phyloP scores from a whole-genome alignment of 805 yeast species.

The Kodamaea kaohsiungensis region DNA sequence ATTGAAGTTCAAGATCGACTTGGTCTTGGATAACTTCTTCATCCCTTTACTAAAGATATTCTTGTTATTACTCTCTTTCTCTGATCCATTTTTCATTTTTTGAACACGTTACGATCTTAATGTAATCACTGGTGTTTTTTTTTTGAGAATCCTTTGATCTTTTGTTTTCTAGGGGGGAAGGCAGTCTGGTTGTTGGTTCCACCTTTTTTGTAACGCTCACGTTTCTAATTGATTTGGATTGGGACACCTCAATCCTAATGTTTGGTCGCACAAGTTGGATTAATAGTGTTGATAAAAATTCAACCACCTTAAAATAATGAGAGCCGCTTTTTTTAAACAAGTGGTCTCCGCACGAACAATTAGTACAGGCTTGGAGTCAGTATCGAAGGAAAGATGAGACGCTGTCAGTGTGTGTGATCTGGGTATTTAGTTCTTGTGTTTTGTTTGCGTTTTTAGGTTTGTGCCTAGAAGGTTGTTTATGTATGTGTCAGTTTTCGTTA shows the following conservation, averaged over 20 bases:
- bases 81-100: slow-evolving; percentile 11
- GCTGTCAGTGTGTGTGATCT: neutral
- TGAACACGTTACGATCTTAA: neutral
- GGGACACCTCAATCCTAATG: neutral
- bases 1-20: slow-evolving; percentile 25
- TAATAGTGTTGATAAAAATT: neutral
- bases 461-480: neutral
- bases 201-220: neutral
- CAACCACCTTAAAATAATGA: no score
- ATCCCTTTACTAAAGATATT: slow-evolving; percentile 27
- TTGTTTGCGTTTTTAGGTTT: neutral
- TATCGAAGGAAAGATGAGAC: neutral
- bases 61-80: slow-evolving; percentile 3
- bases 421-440: neutral
- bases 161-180: neutral
- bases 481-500: neutral
- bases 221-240: no score
- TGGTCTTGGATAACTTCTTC: slow-evolving; percentile 29
- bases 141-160: neutral
- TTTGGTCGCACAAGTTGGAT: neutral
- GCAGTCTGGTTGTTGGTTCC: neutral
- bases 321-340: neutral
- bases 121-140: neutral
- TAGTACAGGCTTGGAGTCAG: neutral
- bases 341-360: neutral